Evolutionary conservation across 768 basidiomycete species (phyloP), one percentile per base, ranked within the genome.

Genomic region (Vararia minispora): DNA sequence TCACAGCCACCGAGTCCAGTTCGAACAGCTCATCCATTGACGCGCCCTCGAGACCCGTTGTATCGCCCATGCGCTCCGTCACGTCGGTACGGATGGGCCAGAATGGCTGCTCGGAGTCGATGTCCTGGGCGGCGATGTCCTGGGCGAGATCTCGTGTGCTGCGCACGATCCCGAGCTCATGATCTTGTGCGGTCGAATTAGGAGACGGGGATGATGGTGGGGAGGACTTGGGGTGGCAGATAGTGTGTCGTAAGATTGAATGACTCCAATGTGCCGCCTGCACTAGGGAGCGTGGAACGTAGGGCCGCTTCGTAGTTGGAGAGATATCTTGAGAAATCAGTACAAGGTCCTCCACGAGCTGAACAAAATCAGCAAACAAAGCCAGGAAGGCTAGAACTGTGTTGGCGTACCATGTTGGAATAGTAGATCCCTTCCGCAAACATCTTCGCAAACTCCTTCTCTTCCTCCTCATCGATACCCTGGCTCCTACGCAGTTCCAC

Each of bases 391-490:
- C 26, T 22, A 27, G 36, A 25, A 6, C 24, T 21, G 58, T n/a
- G n/a, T n/a, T n/a, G n/a, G n/a, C 67, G 33, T 43, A 87, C 88
- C 83, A 94, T 84, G 52, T 91, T 87, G 4, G 71, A 62, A 54
- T 92, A 94, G 57, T 89, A 81, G 5, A 94, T 86, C 8, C 83
- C 83, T 18, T 72, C 60, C 28, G 67, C 59, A 52, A 97, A 94
- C 52, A 92, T 66, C 32, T 57, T 66, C 13, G 60, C 63, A 73
- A 83, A 86, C 46, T 80, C 71, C 28, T 46, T 56, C 54, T 94
- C 89, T 52, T 90, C 86, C 0, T 66, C 67, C 5, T 68, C 62
- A 26, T 69, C 45, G 28, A 74, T 58, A 12, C 74, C 74, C 21
- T 63, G 58, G 26, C 62, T 62, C 45, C 82, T 63, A 39, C 87